Evolutionary conservation across 2,329 filamentous ascomycete species (phyloP).

Genomic region (Pseudogymnoascus sp.): DNA sequence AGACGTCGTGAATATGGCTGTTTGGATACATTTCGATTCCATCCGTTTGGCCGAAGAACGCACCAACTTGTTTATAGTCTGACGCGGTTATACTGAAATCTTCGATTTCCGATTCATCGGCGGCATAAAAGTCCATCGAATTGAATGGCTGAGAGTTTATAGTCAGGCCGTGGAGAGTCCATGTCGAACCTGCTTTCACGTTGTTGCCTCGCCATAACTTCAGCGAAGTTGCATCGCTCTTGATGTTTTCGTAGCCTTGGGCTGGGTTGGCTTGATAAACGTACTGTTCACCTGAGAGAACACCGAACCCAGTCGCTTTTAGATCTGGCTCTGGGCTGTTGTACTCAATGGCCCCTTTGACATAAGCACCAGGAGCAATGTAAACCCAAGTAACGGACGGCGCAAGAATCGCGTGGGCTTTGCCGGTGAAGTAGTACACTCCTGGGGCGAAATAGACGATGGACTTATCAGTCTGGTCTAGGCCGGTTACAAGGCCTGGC

Average conservation of each 20-base stretch:
- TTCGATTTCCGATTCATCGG: constrained; percentile 15
- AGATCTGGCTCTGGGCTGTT: constrained; percentile 20
- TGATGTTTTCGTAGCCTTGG: constrained; percentile 24
- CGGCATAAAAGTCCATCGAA: constrained; percentile 28
- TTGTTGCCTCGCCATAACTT: constrained; percentile 29
- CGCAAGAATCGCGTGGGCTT: constrained; percentile 17
- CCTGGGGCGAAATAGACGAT: constrained; percentile 22
- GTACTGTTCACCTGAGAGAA: constrained; percentile 34
- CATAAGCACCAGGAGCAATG: constrained; percentile 30
- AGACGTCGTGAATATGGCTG: constrained; percentile 27
- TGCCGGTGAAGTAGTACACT: constrained; percentile 20
- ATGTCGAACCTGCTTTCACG: constrained; percentile 21
- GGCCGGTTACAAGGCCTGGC: constrained; percentile 22
- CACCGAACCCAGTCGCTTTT: constrained; percentile 30
- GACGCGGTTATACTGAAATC: constrained; percentile 21
- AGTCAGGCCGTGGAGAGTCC: constrained; percentile 26
- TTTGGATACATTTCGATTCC: constrained; percentile 31
- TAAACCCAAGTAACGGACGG: constrained; percentile 18
- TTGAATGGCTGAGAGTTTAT: constrained; percentile 32
- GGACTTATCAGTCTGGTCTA: constrained; percentile 16
- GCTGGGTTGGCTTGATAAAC: constrained; percentile 32
- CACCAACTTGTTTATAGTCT: constrained; percentile 35
- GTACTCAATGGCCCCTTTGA: constrained; percentile 34
- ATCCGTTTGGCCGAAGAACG: constrained; percentile 33
- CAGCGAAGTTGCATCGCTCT: constrained; percentile 26